phyloP scores from a whole-genome alignment of 495 filamentous ascomycete genomes.

The Trichoderma asperelloides region DNA sequence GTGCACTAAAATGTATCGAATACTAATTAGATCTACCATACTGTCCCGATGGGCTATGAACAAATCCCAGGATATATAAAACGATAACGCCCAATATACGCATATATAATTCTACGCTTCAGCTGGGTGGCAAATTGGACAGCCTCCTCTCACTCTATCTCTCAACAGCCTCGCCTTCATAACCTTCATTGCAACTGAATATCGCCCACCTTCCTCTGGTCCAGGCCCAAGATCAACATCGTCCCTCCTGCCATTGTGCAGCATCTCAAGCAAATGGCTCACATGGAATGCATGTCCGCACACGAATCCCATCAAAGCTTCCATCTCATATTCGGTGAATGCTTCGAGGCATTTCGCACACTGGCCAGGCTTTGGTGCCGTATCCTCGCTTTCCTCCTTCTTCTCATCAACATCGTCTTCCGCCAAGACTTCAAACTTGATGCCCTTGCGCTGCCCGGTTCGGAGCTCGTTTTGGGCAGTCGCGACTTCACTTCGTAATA shows the following conservation, averaged over 20 bases:
- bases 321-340: slow-evolving; percentile 52
- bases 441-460: slow-evolving; percentile 66
- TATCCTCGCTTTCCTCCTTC: slow-evolving; percentile 15
- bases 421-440: slow-evolving; percentile 72
- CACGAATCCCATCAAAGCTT: slow-evolving; percentile 81
- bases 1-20: neutral
- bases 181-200: slow-evolving; percentile 78
- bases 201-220: slow-evolving; percentile 31
- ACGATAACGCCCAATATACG: slow-evolving; percentile 2
- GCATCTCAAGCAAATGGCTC: slow-evolving; percentile 55
- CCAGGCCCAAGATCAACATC: slow-evolving; percentile 15
- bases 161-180: slow-evolving; percentile 73
- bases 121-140: slow-evolving; percentile 47
- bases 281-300: slow-evolving; percentile 91
- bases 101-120: neutral
- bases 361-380: slow-evolving; percentile 36
- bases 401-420: slow-evolving; percentile 29
- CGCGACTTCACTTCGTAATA: slow-evolving; percentile 79
- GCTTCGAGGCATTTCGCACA: slow-evolving; percentile 56
- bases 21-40: neutral
- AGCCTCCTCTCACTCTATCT: slow-evolving; percentile 61
- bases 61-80: slow-evolving; percentile 3
- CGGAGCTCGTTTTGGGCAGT: slow-evolving; percentile 69
- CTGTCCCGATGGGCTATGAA: neutral
- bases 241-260: slow-evolving; percentile 31